A percentile compares a stretch with the other conserved stretches of the same genome.
These are phyloP conservation scores for Millerago galiae DNA, from an alignment of 805 yeast species.

Conservation along the genomic window DNA sequence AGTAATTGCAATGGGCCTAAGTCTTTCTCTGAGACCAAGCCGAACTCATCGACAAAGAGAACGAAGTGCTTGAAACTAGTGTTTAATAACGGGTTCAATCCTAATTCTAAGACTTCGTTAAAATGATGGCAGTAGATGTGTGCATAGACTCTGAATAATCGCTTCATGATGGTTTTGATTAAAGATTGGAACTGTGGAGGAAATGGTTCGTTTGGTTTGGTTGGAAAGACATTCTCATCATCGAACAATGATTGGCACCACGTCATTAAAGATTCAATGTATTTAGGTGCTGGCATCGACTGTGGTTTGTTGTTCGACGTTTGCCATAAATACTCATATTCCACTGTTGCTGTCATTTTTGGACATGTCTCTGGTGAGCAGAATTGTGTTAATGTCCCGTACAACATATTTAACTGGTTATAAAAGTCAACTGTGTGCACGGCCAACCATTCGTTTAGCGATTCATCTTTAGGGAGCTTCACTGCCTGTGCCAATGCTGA, in stretches of 20 bases:
- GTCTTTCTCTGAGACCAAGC: slow-evolving; percentile 70
- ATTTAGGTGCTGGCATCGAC: slow-evolving; percentile 89
- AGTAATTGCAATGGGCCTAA: slow-evolving; percentile 89
- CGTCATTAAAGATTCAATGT: slow-evolving; percentile 86
- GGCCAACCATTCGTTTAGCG: slow-evolving; percentile 90
- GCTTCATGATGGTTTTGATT: slow-evolving; percentile 80
- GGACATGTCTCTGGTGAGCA: slow-evolving; percentile 96
- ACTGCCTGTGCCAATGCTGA: slow-evolving; percentile 90
- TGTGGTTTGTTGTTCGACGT: slow-evolving; percentile 71
- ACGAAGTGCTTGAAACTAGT: slow-evolving; percentile 94
- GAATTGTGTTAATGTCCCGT: slow-evolving; percentile 92
- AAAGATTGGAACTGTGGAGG: slow-evolving; percentile 75
- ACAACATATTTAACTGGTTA: slow-evolving; percentile 93
- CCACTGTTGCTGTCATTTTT: slow-evolving; percentile 95
- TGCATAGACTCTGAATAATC: slow-evolving; percentile 91
- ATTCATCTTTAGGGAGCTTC: slow-evolving; percentile 88
- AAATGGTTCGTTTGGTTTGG: slow-evolving; percentile 86
- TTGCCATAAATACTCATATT: slow-evolving; percentile 96
- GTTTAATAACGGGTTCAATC: slow-evolving; percentile 86
- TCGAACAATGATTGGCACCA: slow-evolving; percentile 95
- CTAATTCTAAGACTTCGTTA: slow-evolving; percentile 88
- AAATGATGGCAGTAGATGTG: slow-evolving; percentile 98
- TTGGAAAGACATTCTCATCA: slow-evolving; percentile 85
- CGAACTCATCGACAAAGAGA: slow-evolving; percentile 78
- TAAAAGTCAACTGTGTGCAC: slow-evolving; percentile 97